Base-by-base conservation (phyloP, 2,329 filamentous ascomycete genomes). In the Aspergillus texensis region DNA sequence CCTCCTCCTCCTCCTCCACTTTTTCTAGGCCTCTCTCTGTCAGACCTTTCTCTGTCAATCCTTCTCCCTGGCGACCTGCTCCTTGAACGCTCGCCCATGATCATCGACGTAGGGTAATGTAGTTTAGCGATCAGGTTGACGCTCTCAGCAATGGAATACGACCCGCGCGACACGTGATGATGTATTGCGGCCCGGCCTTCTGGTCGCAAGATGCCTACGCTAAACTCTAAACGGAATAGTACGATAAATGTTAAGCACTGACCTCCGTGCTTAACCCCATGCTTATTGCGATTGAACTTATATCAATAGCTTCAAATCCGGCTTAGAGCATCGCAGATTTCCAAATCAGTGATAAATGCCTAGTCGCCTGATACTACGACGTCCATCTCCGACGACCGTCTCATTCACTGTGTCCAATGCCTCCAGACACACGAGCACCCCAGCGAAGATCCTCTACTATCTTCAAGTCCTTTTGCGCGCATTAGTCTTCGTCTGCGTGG, bases 371-470 rank as follows among this genome's bases (percentile, higher is more conserved):
- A 73, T 71, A 50, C 65, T 75, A 50, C 73, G 75, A 59, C 78
- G 78, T 65, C 91, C 92, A 57, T 94, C 95, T 28, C 90, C 92
- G 54, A 96, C 93, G 3, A 97, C 95, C n/a, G 89, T 92, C 75
- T 91, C 92, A 69, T 98, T 94, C 84, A 96, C 91, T 34, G 92
- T 97, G 61, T 95, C 94, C 41, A 97, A 94, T 62, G 87, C 88
- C 52, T 88, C 91, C 14, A 73, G 77, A 14, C 79, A 78, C 41
- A 76, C 76, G 11, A 84, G 81, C 19, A 71, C 84, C 36, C 72
- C 82, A 16, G 79, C 84, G 14, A 81, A 78, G 62, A 62, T 82
- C 54, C 68, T 80, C 6, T 82, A 80, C 68, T 75, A 78, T 64
- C 61, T 83, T 36, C 75, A 80, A 50, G 68, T 86, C 56, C 64